phyloP scores from a whole-genome alignment of 768 basidiomycete genomes.

The Cytidiella melzeri region DNA sequence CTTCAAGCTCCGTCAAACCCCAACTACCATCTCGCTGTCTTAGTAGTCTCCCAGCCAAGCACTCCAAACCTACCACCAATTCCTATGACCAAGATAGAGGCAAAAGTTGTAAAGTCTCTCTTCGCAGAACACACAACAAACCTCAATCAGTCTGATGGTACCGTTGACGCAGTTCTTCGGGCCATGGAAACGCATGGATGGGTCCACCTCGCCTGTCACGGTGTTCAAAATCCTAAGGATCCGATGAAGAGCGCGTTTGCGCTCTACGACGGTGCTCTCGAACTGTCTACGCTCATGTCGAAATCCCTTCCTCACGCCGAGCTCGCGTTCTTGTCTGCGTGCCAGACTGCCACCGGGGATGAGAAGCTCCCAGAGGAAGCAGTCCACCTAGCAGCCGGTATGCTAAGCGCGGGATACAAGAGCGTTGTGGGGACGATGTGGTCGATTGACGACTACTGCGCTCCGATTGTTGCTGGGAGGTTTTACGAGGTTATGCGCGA shows the following conservation, averaged over 20 bases:
- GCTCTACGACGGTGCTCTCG: conserved; percentile 23
- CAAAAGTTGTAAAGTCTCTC: background rate
- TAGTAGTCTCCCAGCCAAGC: too few species aligned
- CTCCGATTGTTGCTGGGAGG: conserved; percentile 25
- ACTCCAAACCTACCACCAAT: too few species aligned
- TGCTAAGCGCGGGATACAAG: conserved; percentile 28
- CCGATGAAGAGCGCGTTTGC: conserved; percentile 26
- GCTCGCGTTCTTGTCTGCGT: conserved; percentile 42
- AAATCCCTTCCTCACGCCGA: conserved; percentile 18
- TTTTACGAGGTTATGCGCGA: conserved; percentile 23
- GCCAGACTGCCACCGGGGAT: conserved; percentile 38
- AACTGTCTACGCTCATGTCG: conserved; percentile 12
- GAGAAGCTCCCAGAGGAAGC: conserved; percentile 33
- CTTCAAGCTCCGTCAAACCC: background rate
- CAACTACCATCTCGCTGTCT: too few species aligned
- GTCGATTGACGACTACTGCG: conserved; percentile 34
- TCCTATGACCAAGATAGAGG: too few species aligned
- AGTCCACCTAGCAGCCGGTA: conserved; percentile 37
- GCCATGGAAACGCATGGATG: conserved; percentile 7
- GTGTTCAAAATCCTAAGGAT: conserved; percentile 6
- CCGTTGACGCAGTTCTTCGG: conserved; percentile 7
- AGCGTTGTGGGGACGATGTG: conserved; percentile 39
- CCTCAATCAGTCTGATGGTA: conserved; percentile 1
- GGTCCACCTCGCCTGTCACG: conserved; percentile 27
- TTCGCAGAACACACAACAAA: background rate